Conservation (phyloP, 2,329 filamentous ascomycete genomes). For the Pyrenophora tritici-repentis region DNA sequence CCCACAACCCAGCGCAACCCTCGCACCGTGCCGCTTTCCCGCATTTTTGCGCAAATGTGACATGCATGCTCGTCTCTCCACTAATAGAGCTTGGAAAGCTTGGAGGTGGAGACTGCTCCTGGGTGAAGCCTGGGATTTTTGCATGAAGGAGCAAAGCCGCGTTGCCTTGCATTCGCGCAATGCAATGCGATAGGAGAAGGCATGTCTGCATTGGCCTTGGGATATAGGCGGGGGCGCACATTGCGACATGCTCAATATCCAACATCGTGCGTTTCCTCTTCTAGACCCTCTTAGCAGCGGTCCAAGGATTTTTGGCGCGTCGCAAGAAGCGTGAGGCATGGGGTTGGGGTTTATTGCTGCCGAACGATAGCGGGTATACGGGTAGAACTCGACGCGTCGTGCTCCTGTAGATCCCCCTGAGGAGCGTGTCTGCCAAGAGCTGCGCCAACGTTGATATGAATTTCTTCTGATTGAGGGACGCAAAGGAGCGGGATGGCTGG, state of each 20-base stretch:
- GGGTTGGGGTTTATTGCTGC: not conserved
- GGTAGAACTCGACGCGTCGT: constrained; percentile 5
- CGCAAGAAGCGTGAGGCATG: not conserved
- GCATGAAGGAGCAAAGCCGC: too few species aligned
- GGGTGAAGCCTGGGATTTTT: too few species aligned
- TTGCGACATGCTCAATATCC: not conserved
- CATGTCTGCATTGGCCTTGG: not conserved
- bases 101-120: too few species aligned
- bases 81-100: too few species aligned
- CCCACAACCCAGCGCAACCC: too few species aligned
- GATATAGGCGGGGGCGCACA: not conserved
- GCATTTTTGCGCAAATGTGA: not conserved
- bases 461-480: constrained; percentile 5
- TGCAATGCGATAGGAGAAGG: constrained; percentile 8
- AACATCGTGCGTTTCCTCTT: constrained; percentile 17
- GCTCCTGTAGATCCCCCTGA: constrained; percentile 21
- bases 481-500: constrained; percentile 4
- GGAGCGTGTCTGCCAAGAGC: constrained; percentile 7
- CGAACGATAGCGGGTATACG: not conserved
- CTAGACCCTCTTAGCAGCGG: constrained; percentile 24
- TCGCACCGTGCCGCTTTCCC: not conserved
- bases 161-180: not conserved
- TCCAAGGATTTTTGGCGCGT: constrained; percentile 1
- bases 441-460: constrained; percentile 5
- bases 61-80: too few species aligned